Base-by-base conservation (phyloP, 192 early-diverging fungal species). In the Coemansia sp. region DNA sequence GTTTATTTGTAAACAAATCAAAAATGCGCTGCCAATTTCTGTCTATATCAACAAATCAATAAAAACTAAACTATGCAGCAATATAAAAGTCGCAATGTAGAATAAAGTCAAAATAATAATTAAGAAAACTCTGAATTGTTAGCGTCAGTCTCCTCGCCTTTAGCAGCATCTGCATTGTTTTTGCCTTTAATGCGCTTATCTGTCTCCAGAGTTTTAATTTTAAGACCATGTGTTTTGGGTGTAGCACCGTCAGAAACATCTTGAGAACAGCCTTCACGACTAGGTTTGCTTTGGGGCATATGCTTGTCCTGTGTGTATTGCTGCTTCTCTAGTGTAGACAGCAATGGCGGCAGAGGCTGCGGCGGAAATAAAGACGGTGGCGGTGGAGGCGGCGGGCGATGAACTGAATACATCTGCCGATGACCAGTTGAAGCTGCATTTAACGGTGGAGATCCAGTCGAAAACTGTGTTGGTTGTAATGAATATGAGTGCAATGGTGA, bases 321-420 rank as follows among this genome's bases (percentile, higher is more conserved):
- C 41, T 45, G 41, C 41, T 45, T 15, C 41, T n/a, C 1, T 45
- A 4, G 14, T 45, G 41, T 4, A 45, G 32, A 35, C 32, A 45
- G 41, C 41, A n/a, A n/a, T 45, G 11, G 41, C 41, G 41, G 41
- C 41, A 45, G 14, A 45, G 41, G 41, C 9, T 45, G 41, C 5
- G 41, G 14, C 11, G 10, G 4, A 7, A 0, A 22, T 15, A 27
- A 27, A 55, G 29, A 12, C 2, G 53, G 53, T n/a, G 53, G 53
- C 10, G 53, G 53, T 8, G 53, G 52, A 10, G 52, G 53, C 12
- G 53, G 53, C 5, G 53, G 53, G 8, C 25, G 53, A 53, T 23
- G 21, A 23, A 12, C 24, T 22, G 51, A 45, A 45, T 45, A 45
- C 41, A 45, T 12, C 41, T 45, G 41, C 41, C 15, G 41, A n/a